These are phyloP conservation scores for Strigomonas oncopelti DNA, from an alignment of 208 protist species.

Conservation along the genomic window DNA sequence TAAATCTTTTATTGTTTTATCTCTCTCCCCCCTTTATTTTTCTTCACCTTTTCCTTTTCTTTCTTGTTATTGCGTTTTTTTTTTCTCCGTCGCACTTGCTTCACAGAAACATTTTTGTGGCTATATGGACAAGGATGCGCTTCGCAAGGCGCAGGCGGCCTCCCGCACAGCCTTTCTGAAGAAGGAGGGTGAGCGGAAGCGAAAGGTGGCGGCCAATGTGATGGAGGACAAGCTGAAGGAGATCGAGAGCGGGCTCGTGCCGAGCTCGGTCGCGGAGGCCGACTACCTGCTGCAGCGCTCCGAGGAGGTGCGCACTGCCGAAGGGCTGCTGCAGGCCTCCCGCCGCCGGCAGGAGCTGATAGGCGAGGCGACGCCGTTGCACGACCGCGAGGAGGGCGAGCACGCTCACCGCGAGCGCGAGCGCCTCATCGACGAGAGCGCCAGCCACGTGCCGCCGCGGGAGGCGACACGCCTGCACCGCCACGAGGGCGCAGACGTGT, in stretches of 20 bases:
- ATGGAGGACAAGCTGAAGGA: slow-evolving; percentile 73
- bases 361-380: slow-evolving; percentile 21
- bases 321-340: slow-evolving; percentile 57
- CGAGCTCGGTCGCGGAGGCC: slow-evolving; percentile 50
- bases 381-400: slow-evolving; percentile 3
- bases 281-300: slow-evolving; percentile 67
- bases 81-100: slow-evolving; percentile 2
- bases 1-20: neutral
- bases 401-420: neutral
- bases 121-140: slow-evolving; percentile 53
- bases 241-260: slow-evolving; percentile 72
- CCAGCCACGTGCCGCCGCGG: neutral
- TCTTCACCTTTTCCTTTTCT: slow-evolving; percentile 11
- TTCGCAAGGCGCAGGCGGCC: slow-evolving; percentile 58
- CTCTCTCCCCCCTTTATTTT: slow-evolving; percentile 7
- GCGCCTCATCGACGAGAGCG: neutral
- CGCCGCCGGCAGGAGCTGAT: slow-evolving; percentile 45
- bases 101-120: neutral
- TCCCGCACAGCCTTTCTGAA: slow-evolving; percentile 72
- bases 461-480: neutral
- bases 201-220: slow-evolving; percentile 58
- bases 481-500: neutral
- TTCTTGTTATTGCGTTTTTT: neutral
- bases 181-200: slow-evolving; percentile 48
- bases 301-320: slow-evolving; percentile 56